Conservation (phyloP, 345 rosid genomes). For the Eutrema yunnanense region DNA sequence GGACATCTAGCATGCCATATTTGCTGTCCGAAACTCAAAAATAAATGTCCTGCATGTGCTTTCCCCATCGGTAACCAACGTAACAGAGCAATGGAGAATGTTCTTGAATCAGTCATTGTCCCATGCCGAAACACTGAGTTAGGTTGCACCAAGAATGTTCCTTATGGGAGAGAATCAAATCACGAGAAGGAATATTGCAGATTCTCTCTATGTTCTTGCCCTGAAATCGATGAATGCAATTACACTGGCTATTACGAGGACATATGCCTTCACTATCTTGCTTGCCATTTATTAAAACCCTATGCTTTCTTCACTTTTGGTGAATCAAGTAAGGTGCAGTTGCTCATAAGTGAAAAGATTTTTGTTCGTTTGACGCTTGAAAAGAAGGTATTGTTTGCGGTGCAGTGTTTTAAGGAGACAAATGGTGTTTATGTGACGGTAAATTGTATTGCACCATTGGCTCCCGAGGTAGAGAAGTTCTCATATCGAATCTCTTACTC, state of each 20-base stretch:
- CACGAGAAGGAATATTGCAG: background rate
- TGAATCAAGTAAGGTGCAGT: too few relatives aligned
- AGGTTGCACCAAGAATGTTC: background rate
- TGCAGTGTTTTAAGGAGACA: too few relatives aligned
- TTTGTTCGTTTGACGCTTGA: background rate
- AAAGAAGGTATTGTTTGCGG: background rate
- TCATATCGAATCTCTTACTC: background rate
- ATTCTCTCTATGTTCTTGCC: background rate
- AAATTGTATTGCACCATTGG: background rate
- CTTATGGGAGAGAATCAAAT: background rate
- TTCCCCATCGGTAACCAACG: background rate
- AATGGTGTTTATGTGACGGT: too few relatives aligned
- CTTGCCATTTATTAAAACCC: too few relatives aligned
- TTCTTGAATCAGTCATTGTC: background rate
- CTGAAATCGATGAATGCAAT: background rate
- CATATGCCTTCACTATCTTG: background rate
- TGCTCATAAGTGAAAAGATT: background rate
- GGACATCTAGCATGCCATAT: background rate
- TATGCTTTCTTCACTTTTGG: too few relatives aligned
- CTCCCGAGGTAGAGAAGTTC: background rate
- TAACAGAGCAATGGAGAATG: background rate
- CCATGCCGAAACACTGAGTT: background rate
- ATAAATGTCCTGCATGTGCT: background rate
- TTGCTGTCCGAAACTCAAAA: background rate
- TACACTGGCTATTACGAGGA: background rate